Evolutionary conservation across 2,329 filamentous ascomycete species (phyloP).

Genomic region (Aspergillus aculeatinus): DNA sequence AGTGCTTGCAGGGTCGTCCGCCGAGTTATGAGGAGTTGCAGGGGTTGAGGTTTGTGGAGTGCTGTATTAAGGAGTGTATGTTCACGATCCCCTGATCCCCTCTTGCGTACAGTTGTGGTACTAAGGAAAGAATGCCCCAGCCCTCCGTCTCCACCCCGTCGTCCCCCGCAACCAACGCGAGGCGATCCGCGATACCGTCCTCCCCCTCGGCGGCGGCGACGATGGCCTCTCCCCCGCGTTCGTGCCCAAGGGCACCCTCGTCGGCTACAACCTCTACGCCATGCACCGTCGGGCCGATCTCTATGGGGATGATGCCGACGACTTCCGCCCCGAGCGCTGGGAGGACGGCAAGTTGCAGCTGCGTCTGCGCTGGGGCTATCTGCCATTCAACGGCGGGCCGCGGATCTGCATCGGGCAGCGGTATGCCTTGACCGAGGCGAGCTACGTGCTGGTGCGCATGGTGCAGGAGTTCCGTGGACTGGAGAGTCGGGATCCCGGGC

Average conservation of each 20-base stretch:
- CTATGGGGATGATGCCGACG: constrained; percentile 43
- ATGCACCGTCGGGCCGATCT: constrained; percentile 41
- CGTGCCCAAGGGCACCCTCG: constrained; percentile 45
- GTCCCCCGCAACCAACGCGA: constrained; percentile 74
- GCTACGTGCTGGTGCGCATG: constrained; percentile 41
- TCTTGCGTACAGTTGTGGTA: background rate
- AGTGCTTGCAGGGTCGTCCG: background rate
- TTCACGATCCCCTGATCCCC: no score
- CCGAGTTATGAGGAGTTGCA: background rate
- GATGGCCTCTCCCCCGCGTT: constrained; percentile 42
- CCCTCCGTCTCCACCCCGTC: constrained; percentile 70
- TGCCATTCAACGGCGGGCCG: constrained; percentile 51
- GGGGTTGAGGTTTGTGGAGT: background rate
- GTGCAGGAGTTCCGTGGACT: constrained; percentile 35
- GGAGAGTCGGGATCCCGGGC: constrained; percentile 1
- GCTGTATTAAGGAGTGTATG: background rate
- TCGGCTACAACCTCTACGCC: constrained; percentile 47
- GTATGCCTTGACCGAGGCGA: constrained; percentile 57
- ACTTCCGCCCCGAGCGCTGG: constrained; percentile 48
- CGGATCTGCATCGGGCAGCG: constrained; percentile 57
- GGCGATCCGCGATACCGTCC: constrained; percentile 65
- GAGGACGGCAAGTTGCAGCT: constrained; percentile 31
- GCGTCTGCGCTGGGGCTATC: constrained; percentile 49
- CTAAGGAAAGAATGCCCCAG: background rate
- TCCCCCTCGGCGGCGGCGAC: constrained; percentile 60